Conservation (phyloP, 352 stramenopile genomes). For the Albugo candida region DNA sequence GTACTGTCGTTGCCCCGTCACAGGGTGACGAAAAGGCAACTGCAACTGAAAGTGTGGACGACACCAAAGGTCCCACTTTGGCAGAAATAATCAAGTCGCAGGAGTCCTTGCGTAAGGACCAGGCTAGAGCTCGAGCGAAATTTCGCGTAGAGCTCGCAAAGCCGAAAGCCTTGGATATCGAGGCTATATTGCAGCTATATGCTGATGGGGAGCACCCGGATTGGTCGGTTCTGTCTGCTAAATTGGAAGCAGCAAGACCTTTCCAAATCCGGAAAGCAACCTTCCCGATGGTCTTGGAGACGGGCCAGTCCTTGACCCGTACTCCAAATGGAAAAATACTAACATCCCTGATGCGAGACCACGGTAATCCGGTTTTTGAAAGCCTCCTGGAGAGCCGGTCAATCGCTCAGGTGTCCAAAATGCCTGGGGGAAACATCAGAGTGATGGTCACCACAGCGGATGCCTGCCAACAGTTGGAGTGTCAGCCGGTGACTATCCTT, state of each 20-base stretch:
- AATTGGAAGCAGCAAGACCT: conserved; percentile 1
- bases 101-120: too few relatives aligned
- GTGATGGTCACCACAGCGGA: conserved; percentile 4
- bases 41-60: too few relatives aligned
- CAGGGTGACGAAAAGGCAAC: too few relatives aligned
- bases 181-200: conserved; percentile 5
- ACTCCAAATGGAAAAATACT: conserved; percentile 2
- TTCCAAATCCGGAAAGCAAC: conserved; percentile 1
- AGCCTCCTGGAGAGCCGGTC: neutral
- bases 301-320: neutral
- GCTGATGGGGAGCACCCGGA: neutral
- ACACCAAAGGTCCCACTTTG: too few relatives aligned
- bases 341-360: neutral
- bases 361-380: conserved; percentile 2
- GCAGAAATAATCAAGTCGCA: too few relatives aligned
- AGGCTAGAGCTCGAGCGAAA: too few relatives aligned
- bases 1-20: too few relatives aligned
- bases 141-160: conserved; percentile 1
- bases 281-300: neutral
- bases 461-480: conserved; percentile 1
- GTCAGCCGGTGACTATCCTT: conserved; percentile 3
- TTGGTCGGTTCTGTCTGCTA: neutral
- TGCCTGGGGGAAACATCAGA: conserved; percentile 1
- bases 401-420: conserved; percentile 2
- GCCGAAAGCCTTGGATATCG: conserved; percentile 2